A percentile compares a stretch with the other conserved stretches of the same genome.
phyloP scores from a whole-genome alignment of 352 stramenopile genomes.

The Thraustochytrium sp. region DNA sequence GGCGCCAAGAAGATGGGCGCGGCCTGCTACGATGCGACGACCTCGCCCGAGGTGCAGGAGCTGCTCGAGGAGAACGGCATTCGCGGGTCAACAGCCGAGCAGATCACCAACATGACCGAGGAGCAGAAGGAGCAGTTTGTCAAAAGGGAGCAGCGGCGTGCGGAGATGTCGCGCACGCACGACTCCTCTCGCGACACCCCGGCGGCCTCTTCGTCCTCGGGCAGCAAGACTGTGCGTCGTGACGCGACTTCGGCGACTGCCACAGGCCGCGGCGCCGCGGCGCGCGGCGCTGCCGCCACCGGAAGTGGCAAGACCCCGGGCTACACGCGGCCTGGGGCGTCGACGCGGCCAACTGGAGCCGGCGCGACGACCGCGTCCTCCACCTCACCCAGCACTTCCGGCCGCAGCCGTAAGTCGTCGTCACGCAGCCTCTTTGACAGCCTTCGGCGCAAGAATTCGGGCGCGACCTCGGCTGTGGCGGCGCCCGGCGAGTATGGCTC shows the following conservation, averaged over 20 bases:
- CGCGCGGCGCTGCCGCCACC: too few species aligned
- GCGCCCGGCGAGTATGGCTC: not conserved
- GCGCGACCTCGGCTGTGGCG: not conserved
- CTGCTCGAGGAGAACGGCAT: not conserved
- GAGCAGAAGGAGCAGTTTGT: constrained; percentile 13
- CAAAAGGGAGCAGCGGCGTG: not conserved
- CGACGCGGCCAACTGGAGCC: too few species aligned
- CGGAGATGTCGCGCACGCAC: constrained; percentile 5
- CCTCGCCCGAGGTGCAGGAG: not conserved
- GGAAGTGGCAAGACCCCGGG: too few species aligned
- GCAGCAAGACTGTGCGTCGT: too few species aligned
- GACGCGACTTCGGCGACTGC: too few species aligned
- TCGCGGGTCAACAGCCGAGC: not conserved
- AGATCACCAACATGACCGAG: not conserved
- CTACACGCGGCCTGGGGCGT: too few species aligned
- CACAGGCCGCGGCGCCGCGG: too few species aligned
- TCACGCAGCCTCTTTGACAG: not conserved
- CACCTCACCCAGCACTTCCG: too few species aligned
- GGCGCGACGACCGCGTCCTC: too few species aligned
- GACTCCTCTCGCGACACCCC: not conserved
- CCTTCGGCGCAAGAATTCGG: not conserved
- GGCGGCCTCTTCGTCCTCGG: not conserved
- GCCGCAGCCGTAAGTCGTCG: too few species aligned
- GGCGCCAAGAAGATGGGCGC: not conserved
- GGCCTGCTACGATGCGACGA: not conserved